Conservation (phyloP, 805 yeast species). For the Metschnikowia rubicola region DNA sequence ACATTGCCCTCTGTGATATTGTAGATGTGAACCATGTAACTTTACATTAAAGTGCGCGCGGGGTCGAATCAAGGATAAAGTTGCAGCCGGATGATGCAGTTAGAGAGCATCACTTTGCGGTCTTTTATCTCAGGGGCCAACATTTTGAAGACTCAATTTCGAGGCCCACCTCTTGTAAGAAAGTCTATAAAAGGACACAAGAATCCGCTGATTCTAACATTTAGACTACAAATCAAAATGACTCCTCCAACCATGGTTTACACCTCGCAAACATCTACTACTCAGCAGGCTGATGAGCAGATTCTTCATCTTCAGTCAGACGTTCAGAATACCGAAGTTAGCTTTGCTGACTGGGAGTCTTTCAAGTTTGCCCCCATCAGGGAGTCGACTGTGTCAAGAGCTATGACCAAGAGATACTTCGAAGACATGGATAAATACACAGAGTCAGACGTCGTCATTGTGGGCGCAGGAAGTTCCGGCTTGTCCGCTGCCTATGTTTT, state of each 20-base stretch:
- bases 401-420: constrained; percentile 74
- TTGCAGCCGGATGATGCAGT: too few species aligned
- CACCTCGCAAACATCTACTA: constrained; percentile 17
- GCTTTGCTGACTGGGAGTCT: constrained; percentile 59
- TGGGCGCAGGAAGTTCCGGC: constrained; percentile 80
- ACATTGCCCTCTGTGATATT: too few species aligned
- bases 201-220: neutral
- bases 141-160: too few species aligned
- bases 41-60: too few species aligned
- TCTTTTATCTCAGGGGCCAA: neutral
- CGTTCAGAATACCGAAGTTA: constrained; percentile 22
- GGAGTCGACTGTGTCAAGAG: constrained; percentile 75
- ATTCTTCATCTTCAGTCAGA: constrained; percentile 15
- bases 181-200: neutral
- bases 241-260: constrained; percentile 16
- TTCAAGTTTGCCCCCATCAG: constrained; percentile 71
- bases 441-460: constrained; percentile 69
- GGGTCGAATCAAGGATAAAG: too few species aligned
- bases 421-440: constrained; percentile 70
- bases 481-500: constrained; percentile 71
- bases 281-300: neutral
- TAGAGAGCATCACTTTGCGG: too few species aligned
- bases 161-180: too few species aligned
- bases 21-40: too few species aligned
- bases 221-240: neutral